Conservation (phyloP, 2,329 filamentous ascomycete species). For the Ophiosphaerella herpotricha region DNA sequence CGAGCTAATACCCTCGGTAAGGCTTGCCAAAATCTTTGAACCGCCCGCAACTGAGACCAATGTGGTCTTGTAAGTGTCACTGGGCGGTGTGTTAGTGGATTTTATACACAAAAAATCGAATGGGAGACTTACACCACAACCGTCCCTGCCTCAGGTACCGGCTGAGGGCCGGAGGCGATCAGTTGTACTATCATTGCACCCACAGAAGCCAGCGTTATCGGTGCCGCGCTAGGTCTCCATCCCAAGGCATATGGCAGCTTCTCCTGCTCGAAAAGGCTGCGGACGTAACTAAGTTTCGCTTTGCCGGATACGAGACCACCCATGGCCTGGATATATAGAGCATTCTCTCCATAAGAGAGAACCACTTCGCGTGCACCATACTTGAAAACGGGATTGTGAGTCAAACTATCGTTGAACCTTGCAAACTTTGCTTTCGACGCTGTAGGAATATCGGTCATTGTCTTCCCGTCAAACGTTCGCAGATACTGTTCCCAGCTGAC, state of each 20-base stretch:
- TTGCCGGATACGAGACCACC: slow-evolving; percentile 6
- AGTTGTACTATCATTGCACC: slow-evolving; percentile 18
- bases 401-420: slow-evolving; percentile 11
- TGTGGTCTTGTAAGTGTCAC: slow-evolving; percentile 20
- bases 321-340: slow-evolving; percentile 16
- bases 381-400: slow-evolving; percentile 13
- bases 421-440: slow-evolving; percentile 15
- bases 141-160: slow-evolving; percentile 6
- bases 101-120: background rate
- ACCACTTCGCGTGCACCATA: slow-evolving; percentile 16
- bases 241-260: slow-evolving; percentile 17
- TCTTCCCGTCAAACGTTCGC: slow-evolving; percentile 13
- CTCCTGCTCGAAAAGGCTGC: slow-evolving; percentile 19
- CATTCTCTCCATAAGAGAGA: slow-evolving; percentile 22
- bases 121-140: slow-evolving; percentile 10
- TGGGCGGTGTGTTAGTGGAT: background rate
- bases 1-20: slow-evolving; percentile 18
- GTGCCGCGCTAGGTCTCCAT: slow-evolving; percentile 17
- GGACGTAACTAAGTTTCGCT: slow-evolving; percentile 16
- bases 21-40: slow-evolving; percentile 11
- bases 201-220: slow-evolving; percentile 16
- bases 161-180: slow-evolving; percentile 6
- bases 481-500: slow-evolving; percentile 20
- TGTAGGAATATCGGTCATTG: slow-evolving; percentile 13
- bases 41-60: slow-evolving; percentile 15